A percentile compares a stretch with the other conserved stretches of the same genome.
Evolutionary conservation across 495 filamentous ascomycete species (phyloP).

Genomic region (Penicillium ucsense): DNA sequence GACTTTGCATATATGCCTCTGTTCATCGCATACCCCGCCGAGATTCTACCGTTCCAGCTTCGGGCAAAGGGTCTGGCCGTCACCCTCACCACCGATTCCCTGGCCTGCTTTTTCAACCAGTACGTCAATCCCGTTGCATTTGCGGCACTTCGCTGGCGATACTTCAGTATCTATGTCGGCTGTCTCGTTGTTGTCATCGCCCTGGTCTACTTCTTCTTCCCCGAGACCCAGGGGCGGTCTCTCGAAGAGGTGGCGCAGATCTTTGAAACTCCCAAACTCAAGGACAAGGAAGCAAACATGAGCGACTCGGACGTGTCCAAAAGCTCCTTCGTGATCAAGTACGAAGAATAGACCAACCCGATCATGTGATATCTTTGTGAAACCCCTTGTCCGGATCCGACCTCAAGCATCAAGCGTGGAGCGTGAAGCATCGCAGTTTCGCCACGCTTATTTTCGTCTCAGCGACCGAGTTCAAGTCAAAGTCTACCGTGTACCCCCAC

Average conservation of each 20-base stretch:
- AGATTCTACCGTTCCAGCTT: conserved; percentile 57
- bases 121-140: conserved; percentile 49
- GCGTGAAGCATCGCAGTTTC: no score
- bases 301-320: conserved; percentile 2
- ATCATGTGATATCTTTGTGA: not conserved
- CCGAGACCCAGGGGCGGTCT: conserved; percentile 4
- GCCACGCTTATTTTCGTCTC: no score
- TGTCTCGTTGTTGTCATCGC: conserved; percentile 1
- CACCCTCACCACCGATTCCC: conserved; percentile 47
- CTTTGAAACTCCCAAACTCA: not conserved
- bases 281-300: not conserved
- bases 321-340: conserved; percentile 2
- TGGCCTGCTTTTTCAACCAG: conserved; percentile 44
- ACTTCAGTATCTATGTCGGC: conserved; percentile 3
- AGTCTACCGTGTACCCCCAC: no score
- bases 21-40: conserved; percentile 51
- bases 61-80: conserved; percentile 61
- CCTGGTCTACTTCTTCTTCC: conserved; percentile 5
- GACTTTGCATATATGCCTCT: conserved; percentile 52
- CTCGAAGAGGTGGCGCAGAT: conserved; percentile 2
- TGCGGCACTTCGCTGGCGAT: conserved; percentile 37
- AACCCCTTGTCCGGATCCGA: not conserved
- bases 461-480: no score
- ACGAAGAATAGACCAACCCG: not conserved
- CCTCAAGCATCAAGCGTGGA: no score